These are phyloP conservation scores for Ophidiomyces ophidiicola DNA, from an alignment of 2,329 filamentous ascomycete genomes.

Conservation along the genomic window DNA sequence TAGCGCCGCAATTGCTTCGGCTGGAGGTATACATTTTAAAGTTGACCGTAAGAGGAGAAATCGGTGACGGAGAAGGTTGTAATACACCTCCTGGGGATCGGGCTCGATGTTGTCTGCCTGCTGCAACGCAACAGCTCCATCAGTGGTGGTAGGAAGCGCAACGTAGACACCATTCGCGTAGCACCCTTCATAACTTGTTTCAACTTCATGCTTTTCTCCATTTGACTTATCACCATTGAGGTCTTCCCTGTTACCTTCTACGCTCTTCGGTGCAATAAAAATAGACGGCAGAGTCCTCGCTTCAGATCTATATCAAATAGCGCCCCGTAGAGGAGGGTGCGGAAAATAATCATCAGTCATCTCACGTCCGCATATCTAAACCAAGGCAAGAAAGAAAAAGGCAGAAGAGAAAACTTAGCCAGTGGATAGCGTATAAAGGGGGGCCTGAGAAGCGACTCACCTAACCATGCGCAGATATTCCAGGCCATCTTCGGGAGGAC, in stretches of 20 bases:
- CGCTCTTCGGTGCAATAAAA: constrained; percentile 13
- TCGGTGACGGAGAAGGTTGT: constrained; percentile 50
- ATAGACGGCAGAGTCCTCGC: constrained; percentile 15
- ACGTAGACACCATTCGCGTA: constrained; percentile 72
- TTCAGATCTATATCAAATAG: constrained; percentile 16
- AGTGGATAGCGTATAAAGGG: constrained; percentile 18
- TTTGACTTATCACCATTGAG: constrained; percentile 22
- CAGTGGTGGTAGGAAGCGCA: constrained; percentile 40
- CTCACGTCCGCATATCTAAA: constrained; percentile 5
- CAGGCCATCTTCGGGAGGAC: constrained; percentile 55
- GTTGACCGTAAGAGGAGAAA: constrained; percentile 53
- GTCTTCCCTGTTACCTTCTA: constrained; percentile 9
- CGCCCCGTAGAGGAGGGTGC: constrained; percentile 3
- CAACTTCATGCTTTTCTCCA: constrained; percentile 19
- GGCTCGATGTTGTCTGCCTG: constrained; percentile 21
- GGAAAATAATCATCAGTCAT: constrained; percentile 9
- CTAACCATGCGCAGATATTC: constrained; percentile 60
- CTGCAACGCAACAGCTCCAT: constrained; percentile 31
- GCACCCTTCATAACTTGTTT: constrained; percentile 39
- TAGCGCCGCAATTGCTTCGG: constrained; percentile 43
- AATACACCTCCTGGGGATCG: constrained; percentile 55
- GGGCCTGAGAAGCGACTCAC: constrained; percentile 34
- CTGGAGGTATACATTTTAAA: constrained; percentile 46
- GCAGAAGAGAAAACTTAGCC: constrained; percentile 18
- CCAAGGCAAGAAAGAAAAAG: constrained; percentile 11